Conservation (phyloP, 345 rosid species). For the Excoecaria cochinchinensis region DNA sequence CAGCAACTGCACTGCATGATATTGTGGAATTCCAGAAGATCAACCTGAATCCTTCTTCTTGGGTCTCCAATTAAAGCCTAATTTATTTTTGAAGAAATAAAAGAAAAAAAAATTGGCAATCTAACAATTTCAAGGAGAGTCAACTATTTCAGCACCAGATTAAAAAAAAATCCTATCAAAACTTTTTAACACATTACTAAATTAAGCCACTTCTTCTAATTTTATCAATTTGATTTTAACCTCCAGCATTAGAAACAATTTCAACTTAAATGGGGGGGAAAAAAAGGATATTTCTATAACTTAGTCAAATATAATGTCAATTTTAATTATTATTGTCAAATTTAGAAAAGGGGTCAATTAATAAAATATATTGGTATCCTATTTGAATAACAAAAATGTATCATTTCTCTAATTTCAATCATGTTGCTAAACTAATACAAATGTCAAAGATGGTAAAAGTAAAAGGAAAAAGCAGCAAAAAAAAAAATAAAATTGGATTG, state of each 20-base stretch:
- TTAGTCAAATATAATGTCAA: too few relatives aligned
- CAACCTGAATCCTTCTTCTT: conserved; percentile 80
- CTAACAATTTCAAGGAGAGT: not conserved
- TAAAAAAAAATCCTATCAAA: not conserved
- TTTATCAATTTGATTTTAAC: not conserved
- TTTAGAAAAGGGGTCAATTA: too few relatives aligned
- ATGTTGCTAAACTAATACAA: not conserved
- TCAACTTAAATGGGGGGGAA: not conserved
- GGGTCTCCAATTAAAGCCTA: conserved; percentile 93
- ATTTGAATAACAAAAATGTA: too few relatives aligned
- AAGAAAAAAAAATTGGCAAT: conserved; percentile 1
- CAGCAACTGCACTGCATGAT: conserved; percentile 74
- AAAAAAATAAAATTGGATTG: not conserved
- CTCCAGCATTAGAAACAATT: not conserved
- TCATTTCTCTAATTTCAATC: not conserved
- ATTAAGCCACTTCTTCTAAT: not conserved
- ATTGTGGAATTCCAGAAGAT: conserved; percentile 68
- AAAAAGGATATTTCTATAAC: not conserved
- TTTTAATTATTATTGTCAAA: too few relatives aligned
- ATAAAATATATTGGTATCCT: too few relatives aligned
- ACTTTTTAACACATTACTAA: not conserved
- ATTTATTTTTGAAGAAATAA: conserved; percentile 11
- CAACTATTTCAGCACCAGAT: not conserved
- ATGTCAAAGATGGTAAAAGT: not conserved
- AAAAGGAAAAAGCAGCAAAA: not conserved